phyloP scores from a whole-genome alignment of 2,329 filamentous ascomycete genomes.

The Xylariaceae sp. region DNA sequence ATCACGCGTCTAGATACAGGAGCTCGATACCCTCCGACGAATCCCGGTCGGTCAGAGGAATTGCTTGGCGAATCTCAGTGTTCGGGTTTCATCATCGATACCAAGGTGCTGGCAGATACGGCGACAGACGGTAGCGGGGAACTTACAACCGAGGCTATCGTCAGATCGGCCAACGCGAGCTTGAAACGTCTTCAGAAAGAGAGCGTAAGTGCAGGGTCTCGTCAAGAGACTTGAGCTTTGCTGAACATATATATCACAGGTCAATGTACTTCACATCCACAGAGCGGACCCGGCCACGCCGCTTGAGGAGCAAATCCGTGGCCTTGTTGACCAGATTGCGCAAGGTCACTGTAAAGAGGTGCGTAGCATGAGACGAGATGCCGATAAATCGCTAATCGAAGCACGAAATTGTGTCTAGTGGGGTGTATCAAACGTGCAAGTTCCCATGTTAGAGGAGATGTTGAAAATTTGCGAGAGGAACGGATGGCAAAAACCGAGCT shows the following conservation, averaged over 20 bases:
- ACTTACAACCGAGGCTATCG: constrained; percentile 23
- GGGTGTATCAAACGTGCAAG: constrained; percentile 36
- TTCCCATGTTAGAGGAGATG: constrained; percentile 28
- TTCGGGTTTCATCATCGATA: constrained; percentile 30
- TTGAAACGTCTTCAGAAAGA: constrained; percentile 24
- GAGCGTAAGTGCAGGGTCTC: constrained; percentile 5
- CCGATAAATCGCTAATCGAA: no score
- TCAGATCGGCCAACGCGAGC: constrained; percentile 26
- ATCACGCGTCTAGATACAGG: constrained; percentile 24
- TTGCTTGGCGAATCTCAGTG: constrained; percentile 29
- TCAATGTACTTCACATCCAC: constrained; percentile 37
- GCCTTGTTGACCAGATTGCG: constrained; percentile 31
- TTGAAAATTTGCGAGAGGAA: constrained; percentile 32
- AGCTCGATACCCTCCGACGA: constrained; percentile 31
- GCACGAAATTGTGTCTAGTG: constrained; percentile 21
- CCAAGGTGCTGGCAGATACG: constrained; percentile 32
- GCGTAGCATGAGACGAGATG: neutral
- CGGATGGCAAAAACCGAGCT: constrained; percentile 33
- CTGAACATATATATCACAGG: constrained; percentile 12
- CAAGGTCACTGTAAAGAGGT: constrained; percentile 29
- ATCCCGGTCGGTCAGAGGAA: constrained; percentile 30
- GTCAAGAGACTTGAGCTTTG: neutral
- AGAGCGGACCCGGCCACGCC: constrained; percentile 31
- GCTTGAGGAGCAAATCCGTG: constrained; percentile 33
- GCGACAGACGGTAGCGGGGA: constrained; percentile 29